Evolutionary conservation across 1,284 basidiomycete genomes (phyloP).

Genomic region (Sporisorium reilianum): DNA sequence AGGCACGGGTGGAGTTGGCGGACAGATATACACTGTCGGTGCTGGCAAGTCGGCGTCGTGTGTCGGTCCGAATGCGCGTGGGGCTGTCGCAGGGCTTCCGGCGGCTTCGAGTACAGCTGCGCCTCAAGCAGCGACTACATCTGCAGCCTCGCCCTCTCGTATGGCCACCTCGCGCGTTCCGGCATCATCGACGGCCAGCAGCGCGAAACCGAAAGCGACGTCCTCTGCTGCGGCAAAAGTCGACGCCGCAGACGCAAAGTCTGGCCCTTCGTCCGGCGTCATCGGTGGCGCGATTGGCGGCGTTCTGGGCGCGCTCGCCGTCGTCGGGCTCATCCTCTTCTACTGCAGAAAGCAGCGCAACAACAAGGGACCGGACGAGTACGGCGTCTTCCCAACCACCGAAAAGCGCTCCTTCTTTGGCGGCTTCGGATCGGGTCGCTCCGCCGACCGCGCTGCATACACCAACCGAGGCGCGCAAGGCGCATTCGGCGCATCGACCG

Average conservation of each 20-base stretch:
- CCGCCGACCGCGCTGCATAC: constrained; percentile 12
- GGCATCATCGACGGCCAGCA: constrained; percentile 1
- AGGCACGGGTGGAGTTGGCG: constrained; percentile 46
- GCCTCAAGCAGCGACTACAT: constrained; percentile 4
- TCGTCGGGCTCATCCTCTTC: constrained; percentile 19
- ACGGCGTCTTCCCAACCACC: constrained; percentile 28
- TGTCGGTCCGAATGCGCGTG: constrained; percentile 13
- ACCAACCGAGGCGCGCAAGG: constrained; percentile 4
- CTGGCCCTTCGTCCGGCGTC: constrained; percentile 14
- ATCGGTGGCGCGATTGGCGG: constrained; percentile 38
- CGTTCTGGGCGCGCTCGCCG: constrained; percentile 22
- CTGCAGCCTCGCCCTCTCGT: constrained; percentile 17
- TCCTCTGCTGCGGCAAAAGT: constrained; percentile 15
- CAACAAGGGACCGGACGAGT: constrained; percentile 37
- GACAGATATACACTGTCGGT: constrained; percentile 27
- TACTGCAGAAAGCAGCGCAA: constrained; percentile 14
- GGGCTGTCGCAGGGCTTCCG: constrained; percentile 29
- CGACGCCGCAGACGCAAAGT: constrained; percentile 6
- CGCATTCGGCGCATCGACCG: constrained; percentile 24
- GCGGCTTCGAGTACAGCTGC: constrained; percentile 30
- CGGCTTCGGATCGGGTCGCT: constrained; percentile 24
- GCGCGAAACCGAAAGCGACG: constrained; percentile 12
- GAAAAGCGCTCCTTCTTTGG: constrained; percentile 39
- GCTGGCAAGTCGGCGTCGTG: constrained; percentile 27
- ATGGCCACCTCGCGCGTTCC: constrained; percentile 25